Conservation (phyloP, 2,329 filamentous ascomycete species). For the Meredithiella fracta region DNA sequence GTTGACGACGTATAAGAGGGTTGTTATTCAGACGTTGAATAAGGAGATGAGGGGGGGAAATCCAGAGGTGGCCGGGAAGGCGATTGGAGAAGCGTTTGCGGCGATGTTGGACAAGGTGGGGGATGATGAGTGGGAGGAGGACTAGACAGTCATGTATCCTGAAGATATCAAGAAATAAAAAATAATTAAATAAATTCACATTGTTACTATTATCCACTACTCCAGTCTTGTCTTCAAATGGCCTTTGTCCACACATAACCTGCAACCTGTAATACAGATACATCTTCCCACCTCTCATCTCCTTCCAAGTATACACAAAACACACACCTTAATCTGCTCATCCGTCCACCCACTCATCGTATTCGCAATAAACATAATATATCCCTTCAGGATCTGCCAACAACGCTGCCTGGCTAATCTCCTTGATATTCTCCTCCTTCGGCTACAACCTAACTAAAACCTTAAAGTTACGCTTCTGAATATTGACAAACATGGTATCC, state of each 20-base stretch:
- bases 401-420: conserved; percentile 12
- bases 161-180: no score
- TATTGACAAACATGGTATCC: conserved; percentile 22
- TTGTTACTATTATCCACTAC: background rate
- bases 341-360: background rate
- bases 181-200: background rate
- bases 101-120: background rate
- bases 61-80: background rate
- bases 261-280: background rate
- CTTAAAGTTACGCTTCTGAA: conserved; percentile 20
- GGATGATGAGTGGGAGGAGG: background rate
- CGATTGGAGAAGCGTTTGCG: conserved; percentile 1
- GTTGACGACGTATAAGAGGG: conserved; percentile 31
- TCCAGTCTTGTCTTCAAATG: background rate
- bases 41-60: conserved; percentile 19
- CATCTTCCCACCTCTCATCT: background rate
- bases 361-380: conserved; percentile 3
- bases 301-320: background rate
- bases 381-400: background rate
- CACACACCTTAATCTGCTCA: background rate
- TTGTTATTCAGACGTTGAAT: conserved; percentile 23
- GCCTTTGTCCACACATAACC: background rate
- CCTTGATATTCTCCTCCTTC: conserved; percentile 21
- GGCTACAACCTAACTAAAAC: conserved; percentile 26
- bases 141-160: background rate